Conservation (phyloP, 129 eudicot genomes). For the Arctium lappa region DNA sequence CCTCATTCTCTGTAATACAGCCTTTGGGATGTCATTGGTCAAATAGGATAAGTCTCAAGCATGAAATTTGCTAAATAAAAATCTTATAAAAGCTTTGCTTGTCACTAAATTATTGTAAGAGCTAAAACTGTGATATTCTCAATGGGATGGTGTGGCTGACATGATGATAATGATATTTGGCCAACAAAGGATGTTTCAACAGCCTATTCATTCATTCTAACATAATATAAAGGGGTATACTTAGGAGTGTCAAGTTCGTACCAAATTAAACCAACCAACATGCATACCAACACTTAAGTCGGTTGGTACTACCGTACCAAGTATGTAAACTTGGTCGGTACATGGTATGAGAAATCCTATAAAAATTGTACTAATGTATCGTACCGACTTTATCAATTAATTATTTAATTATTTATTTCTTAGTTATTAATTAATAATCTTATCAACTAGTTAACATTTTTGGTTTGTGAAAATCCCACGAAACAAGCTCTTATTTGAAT, state of each 20-base stretch:
- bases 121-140: not conserved
- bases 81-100: not conserved
- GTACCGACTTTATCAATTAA: not conserved
- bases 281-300: not conserved
- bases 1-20: not conserved
- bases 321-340: not conserved
- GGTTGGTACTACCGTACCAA: not conserved
- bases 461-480: not conserved
- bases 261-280: not conserved
- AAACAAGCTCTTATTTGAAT: not conserved
- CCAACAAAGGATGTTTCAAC: not conserved
- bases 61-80: not conserved
- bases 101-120: not conserved
- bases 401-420: too few relatives aligned
- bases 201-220: not conserved
- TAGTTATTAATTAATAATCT: not conserved
- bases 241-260: not conserved
- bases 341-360: not conserved
- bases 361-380: not conserved
- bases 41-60: not conserved
- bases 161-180: not conserved
- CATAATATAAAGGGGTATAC: not conserved
- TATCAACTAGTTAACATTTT: not conserved
- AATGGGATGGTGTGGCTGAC: not conserved
- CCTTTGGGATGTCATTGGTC: not conserved